Base-by-base conservation (phyloP, 2,329 filamentous ascomycete genomes). In the Xylaria multiplex region DNA sequence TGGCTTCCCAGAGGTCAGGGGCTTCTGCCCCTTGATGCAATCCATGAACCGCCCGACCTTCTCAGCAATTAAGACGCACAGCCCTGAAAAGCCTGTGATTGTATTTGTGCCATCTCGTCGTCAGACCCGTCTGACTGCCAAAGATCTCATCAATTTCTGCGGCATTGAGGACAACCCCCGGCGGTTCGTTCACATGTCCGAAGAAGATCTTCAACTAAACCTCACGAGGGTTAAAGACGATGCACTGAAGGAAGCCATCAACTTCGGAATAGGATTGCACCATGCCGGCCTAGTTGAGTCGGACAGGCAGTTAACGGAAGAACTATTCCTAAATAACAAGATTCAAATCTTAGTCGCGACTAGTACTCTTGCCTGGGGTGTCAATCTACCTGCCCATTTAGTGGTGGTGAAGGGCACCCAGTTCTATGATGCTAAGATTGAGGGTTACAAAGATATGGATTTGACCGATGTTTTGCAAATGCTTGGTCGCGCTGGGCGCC, bases 1-100 rank as follows among this genome's bases (percentile, higher is more conserved):
- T 77, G 96, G 96, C 0, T 99, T 99, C 77, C 94, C 96, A 0
- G 93, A 98, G 75, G 91, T 96, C 71, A 88, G 95, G 66, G 96
- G 96, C 0, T 99, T 99, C 82, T 98, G 95, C 74, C 93, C 96
- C 0, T 81, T 99, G 70, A 99, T 99, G 96, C 95, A 98, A 80
- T 97, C 93, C 0, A 99, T 99, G 96, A 99, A 99, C 76, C 87
- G 96, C 6, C 96, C 96, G 1, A 97, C 96, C 0, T 99, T 98
- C 80, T 82, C 98, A 37, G 96, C 96, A 0, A 96, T 99, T 79
- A 97, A 99, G 79, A 93, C 90, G 11, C 96, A 99, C 79, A 97
- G 94, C 48, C 96, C 96, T 0, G 90, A 93, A 59, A 98, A 99
- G 79, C 96, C 96, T 0, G 96, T 98, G 8, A 99, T 99, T 77